These are phyloP conservation scores for Acacia acuminata DNA, from an alignment of 306 rosid species.

Conservation along the genomic window DNA sequence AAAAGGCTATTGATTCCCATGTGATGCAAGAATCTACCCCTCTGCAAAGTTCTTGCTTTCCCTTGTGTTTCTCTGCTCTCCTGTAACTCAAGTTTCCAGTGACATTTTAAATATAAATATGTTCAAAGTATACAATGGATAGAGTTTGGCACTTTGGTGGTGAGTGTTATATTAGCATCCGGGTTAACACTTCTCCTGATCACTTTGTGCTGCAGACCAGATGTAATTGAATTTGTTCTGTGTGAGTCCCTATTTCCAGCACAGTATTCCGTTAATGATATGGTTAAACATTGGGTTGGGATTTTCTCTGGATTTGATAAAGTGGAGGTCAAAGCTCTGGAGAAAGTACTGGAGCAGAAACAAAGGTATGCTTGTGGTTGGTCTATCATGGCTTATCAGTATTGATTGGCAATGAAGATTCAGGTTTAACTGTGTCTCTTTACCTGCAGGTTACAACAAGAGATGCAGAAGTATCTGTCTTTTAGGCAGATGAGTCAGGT, in stretches of 20 bases:
- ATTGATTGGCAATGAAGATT: conserved; percentile 41
- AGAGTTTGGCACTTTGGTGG: conserved; percentile 1
- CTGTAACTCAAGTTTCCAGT: background rate
- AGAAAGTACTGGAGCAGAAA: conserved; percentile 89
- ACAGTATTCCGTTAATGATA: conserved; percentile 65
- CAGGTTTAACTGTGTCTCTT: conserved; percentile 51
- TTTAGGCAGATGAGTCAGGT: conserved; percentile 87
- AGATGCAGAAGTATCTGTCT: conserved; percentile 90
- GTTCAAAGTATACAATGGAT: background rate
- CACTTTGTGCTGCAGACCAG: conserved; percentile 70
- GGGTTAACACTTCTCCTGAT: conserved; percentile 15
- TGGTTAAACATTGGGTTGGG: conserved; percentile 78
- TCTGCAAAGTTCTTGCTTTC: background rate
- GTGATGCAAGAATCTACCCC: background rate
- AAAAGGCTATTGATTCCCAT: background rate
- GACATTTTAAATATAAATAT: background rate
- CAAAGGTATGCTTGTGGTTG: conserved; percentile 62
- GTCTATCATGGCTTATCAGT: conserved; percentile 32
- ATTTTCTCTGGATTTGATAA: conserved; percentile 77
- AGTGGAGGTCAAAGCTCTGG: conserved; percentile 92
- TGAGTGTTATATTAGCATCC: conserved; percentile 1
- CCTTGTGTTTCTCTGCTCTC: background rate
- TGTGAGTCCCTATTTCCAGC: conserved; percentile 81
- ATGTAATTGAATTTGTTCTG: conserved; percentile 76
- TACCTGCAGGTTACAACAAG: conserved; percentile 90